Evolutionary conservation across 2,329 filamentous ascomycete genomes (phyloP), one percentile per base, ranked within the genome.

Genomic region (Cordyceps javanica): DNA sequence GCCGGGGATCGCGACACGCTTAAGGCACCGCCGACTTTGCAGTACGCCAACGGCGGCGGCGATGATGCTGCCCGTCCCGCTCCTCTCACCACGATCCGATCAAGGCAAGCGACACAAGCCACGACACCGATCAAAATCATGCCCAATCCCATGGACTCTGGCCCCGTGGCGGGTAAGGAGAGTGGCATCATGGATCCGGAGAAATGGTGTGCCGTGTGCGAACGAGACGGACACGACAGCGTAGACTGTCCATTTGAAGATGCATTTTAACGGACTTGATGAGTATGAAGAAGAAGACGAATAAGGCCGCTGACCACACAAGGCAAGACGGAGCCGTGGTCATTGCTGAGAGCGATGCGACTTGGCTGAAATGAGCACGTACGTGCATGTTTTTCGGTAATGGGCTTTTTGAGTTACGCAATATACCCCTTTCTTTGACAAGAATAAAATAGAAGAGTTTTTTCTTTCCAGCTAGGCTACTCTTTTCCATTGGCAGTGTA

Each of bases 191-290:
- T 93, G 62, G 91, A 97, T 66, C 83, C 87, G 56, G 83, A 87
- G 61, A 97, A 96, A 75, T 99, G 94, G 94, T 99, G 94, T 73
- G 94, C 94, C 16, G 79, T 97, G 45, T 99, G 94, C 70, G 94
- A 99, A 77, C 85, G 90, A 61, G 94, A 99, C 67, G 94, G 94
- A 14, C 94, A 99, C 70, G 90, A 97, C 72, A 97, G 93, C 68
- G 92, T 96, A 60, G 91, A 95, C 72, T 96, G 92, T 73, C 91
- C 92, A 13, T 89, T 96, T 72, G 92, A 96, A 74, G 91, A 95
- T 71, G 85, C 85, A 30, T 89, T 87, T 62, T 87, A 75, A 70
- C 2, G 32, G 38, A 5, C 8, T 11, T 53, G 3, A 25, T 25
- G n/a, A 42, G 32, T 28, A 32, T 30, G 23, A 42, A 21, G 25